phyloP scores from a whole-genome alignment of 2,329 filamentous ascomycete species.

The Didymella pomorum region DNA sequence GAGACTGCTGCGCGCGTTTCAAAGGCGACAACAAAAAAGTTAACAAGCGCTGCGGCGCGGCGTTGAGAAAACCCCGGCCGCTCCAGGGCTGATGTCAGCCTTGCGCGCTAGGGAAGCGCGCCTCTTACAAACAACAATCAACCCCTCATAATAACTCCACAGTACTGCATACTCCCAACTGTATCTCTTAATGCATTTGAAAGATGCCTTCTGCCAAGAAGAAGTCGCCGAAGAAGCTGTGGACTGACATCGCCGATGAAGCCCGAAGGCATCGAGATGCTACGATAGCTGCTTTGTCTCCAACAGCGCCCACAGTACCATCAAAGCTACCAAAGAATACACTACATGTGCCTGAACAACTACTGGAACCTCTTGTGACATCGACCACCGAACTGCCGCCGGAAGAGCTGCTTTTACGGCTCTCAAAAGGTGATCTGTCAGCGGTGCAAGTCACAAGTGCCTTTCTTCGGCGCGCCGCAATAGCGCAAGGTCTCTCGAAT shows the following conservation, averaged over 20 bases:
- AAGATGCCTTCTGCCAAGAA: slow-evolving; percentile 11
- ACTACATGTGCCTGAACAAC: slow-evolving; percentile 24
- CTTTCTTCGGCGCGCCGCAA: slow-evolving; percentile 36
- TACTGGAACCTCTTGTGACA: slow-evolving; percentile 25
- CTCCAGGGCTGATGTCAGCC: slow-evolving; percentile 3
- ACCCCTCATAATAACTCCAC: background rate
- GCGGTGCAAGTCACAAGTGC: slow-evolving; percentile 37
- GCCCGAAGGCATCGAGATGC: slow-evolving; percentile 39
- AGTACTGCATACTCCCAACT: background rate
- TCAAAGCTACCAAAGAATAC: slow-evolving; percentile 33
- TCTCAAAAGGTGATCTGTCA: slow-evolving; percentile 33
- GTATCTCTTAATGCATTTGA: background rate
- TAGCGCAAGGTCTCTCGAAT: slow-evolving; percentile 39
- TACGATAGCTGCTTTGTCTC: slow-evolving; percentile 32
- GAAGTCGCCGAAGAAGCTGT: slow-evolving; percentile 23
- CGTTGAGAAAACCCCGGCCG: slow-evolving; percentile 8
- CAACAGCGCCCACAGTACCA: slow-evolving; percentile 30
- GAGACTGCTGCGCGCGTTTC: slow-evolving; percentile 12
- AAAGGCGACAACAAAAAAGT: slow-evolving; percentile 18
- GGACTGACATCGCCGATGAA: slow-evolving; percentile 38
- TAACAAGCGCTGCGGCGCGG: slow-evolving; percentile 9
- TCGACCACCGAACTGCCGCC: slow-evolving; percentile 33
- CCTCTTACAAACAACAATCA: background rate
- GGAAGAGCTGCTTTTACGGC: slow-evolving; percentile 29
- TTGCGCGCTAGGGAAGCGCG: slow-evolving; percentile 1